Evolutionary conservation across 1,284 basidiomycete genomes (phyloP).

Genomic region (Ceratobasidium sp.): DNA sequence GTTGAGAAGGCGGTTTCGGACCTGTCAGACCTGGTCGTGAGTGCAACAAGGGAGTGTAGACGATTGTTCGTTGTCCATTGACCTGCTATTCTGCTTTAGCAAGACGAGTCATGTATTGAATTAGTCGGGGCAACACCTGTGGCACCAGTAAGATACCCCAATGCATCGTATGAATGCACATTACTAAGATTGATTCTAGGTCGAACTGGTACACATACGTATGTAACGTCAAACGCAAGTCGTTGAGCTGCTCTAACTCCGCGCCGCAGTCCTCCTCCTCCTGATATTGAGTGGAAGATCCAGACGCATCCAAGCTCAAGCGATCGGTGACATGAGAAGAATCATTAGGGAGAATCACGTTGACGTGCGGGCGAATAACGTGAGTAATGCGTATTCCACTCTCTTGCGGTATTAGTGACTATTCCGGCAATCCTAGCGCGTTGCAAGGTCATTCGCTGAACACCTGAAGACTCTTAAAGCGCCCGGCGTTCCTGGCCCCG

Average conservation of each 20-base stretch:
- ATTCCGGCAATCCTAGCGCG: neutral
- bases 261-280: conserved; percentile 4
- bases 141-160: conserved; percentile 7
- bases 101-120: neutral
- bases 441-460: conserved; percentile 23
- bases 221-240: neutral
- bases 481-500: conserved; percentile 19
- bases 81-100: neutral
- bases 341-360: neutral
- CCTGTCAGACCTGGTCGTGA: conserved; percentile 10
- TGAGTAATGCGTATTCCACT: neutral
- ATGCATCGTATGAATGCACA: neutral
- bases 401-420: neutral
- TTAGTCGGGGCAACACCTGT: neutral
- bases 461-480: conserved; percentile 2
- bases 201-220: conserved; percentile 30
- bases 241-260: neutral
- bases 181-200: neutral
- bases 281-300: conserved; percentile 15
- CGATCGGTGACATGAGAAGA: conserved; percentile 15
- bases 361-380: conserved; percentile 22
- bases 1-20: conserved; percentile 4
- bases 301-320: neutral
- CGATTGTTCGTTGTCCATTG: neutral
- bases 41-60: neutral